Base-by-base conservation (phyloP, 2,329 filamentous ascomycete species). In the Botrytis aclada region DNA sequence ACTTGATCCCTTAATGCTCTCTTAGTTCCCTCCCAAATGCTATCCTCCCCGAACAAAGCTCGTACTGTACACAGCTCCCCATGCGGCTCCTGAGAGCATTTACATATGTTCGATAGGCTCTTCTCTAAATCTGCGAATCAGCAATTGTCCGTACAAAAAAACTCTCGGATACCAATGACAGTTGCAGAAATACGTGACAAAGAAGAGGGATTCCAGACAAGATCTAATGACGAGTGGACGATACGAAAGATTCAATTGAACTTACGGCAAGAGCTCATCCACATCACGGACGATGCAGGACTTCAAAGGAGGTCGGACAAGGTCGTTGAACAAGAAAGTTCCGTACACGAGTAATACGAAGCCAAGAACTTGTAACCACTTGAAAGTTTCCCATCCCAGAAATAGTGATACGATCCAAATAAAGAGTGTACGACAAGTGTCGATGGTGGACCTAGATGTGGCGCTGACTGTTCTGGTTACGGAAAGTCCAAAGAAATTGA, bases 401-500 rank as follows among this genome's bases (percentile, higher is more conserved):
- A 92, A 93, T 7, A 99, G 88, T 29, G 94, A 97, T 22, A 97
- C 93, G 41, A 99, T 88, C 96, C 96, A 99, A 83, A 99, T 98
- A 84, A 99, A 98, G 1, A 99, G 88, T 0, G 96, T 99, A 58
- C 95, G 90, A 86, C 95, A 98, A 1, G 96, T 99, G 82, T 99
- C 96, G 79, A 99, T 98, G 45, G 95, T 98, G 45, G 94, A 97
- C 74, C 96, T 90, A 1, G 95, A 94, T 0, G 96, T 99, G 18
- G 96, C 96, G 75, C 93, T 97, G 77, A 99, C 94, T 75, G 84
- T 90, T 74, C 93, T 90, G 0, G 96, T 99, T 14, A 99, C 95
- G 0, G 93, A 96, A 16, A 99, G 88, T 12, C 96, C 96, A 82
- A 99, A 99, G 86, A 97, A 99, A 84, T 99, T 99, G 88, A 98